These are phyloP conservation scores for Didymella segeticola DNA, from an alignment of 2,329 filamentous ascomycete species.

Conservation along the genomic window DNA sequence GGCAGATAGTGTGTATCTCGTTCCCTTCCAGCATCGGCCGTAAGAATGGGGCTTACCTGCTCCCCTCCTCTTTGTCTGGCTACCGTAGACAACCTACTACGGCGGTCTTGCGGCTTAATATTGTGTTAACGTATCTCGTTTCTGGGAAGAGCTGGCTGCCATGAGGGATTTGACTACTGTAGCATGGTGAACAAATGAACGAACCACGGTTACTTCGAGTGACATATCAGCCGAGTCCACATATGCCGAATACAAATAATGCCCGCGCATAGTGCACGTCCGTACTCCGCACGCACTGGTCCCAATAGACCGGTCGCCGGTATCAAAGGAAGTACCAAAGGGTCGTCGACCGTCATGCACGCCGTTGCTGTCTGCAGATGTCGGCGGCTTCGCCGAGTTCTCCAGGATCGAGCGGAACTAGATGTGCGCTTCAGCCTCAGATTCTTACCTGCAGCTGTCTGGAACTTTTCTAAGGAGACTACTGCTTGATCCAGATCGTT, in stretches of 20 bases:
- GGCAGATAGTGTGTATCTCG: background rate
- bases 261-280: background rate
- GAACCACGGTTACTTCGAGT: too few species aligned
- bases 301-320: background rate
- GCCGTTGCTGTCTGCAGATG: background rate
- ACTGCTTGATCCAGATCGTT: background rate
- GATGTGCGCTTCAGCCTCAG: background rate
- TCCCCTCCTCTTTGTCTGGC: too few species aligned
- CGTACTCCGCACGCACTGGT: background rate
- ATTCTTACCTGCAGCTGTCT: background rate
- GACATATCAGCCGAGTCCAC: background rate
- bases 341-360: background rate
- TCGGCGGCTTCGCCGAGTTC: constrained; percentile 3
- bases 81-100: too few species aligned
- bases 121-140: too few species aligned
- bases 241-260: background rate
- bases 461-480: background rate
- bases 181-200: too few species aligned
- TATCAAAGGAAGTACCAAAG: background rate
- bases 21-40: background rate
- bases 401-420: background rate
- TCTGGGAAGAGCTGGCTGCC: too few species aligned
- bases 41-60: too few species aligned
- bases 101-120: too few species aligned
- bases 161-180: too few species aligned